A percentile compares a stretch with the other conserved stretches of the same genome.
phyloP scores from a whole-genome alignment of 1,284 basidiomycete species.

The Cryptococcus floricola region DNA sequence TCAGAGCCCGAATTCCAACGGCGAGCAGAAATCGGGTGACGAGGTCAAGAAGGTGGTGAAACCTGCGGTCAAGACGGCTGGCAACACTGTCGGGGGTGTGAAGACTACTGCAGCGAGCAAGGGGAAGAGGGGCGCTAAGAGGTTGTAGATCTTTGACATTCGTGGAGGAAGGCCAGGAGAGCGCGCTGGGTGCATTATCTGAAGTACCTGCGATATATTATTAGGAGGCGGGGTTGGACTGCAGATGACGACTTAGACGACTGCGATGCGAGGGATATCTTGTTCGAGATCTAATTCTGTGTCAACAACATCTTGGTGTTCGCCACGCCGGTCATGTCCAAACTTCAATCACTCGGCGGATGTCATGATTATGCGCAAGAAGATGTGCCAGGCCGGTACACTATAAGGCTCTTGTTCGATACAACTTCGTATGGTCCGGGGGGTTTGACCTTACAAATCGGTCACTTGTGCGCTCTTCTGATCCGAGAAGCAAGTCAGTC shows the following conservation, averaged over 20 bases:
- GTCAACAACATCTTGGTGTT: too few relatives aligned
- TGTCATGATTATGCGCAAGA: too few relatives aligned
- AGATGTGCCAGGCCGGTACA: neutral
- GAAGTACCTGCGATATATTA: neutral
- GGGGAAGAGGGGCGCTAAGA: constrained; percentile 44
- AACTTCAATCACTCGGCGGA: too few relatives aligned
- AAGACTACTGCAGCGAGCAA: constrained; percentile 27
- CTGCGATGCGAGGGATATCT: neutral
- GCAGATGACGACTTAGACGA: neutral
- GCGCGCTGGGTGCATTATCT: neutral
- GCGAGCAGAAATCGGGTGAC: constrained; percentile 7
- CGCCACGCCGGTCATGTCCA: too few relatives aligned
- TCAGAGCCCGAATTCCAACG: constrained; percentile 27
- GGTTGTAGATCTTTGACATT: constrained; percentile 16
- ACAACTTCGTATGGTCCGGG: too few relatives aligned
- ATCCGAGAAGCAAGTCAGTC: neutral
- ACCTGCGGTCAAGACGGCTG: constrained; percentile 9
- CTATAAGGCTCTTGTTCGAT: neutral
- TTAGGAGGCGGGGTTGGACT: neutral
- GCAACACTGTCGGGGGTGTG: constrained; percentile 9
- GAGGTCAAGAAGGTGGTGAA: constrained; percentile 20
- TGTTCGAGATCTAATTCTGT: too few relatives aligned
- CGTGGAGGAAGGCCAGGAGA: neutral
- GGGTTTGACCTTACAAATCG: too few relatives aligned
- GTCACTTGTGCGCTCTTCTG: neutral